Conservation (phyloP, 2,329 filamentous ascomycete genomes). For the Ceratocystis albifundus region DNA sequence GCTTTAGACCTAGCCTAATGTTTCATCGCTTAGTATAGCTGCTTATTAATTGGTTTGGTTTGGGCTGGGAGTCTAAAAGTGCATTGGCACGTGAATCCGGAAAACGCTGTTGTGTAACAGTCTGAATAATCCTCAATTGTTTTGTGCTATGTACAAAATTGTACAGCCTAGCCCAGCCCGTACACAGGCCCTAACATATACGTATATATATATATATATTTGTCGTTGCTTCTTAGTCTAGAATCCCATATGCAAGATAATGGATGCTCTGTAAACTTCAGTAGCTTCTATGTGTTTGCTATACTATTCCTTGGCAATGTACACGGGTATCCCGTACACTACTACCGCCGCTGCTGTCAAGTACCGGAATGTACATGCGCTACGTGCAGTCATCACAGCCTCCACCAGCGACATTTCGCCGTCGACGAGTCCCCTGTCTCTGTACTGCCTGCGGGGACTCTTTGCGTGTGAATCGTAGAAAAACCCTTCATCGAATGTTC, state of each 20-base stretch:
- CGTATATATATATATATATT: no score
- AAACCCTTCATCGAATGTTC: constrained; percentile 34
- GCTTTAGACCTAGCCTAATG: not conserved
- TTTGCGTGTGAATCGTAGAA: constrained; percentile 70
- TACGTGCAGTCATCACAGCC: constrained; percentile 63
- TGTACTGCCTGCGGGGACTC: constrained; percentile 60
- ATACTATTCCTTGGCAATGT: constrained; percentile 37
- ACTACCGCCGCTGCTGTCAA: constrained; percentile 88
- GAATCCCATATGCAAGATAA: not conserved
- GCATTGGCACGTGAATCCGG: not conserved
- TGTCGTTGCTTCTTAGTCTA: not conserved
- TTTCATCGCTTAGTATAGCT: not conserved
- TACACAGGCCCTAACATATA: not conserved
- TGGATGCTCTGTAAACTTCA: not conserved
- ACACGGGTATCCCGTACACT: constrained; percentile 90
- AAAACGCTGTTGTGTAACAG: not conserved
- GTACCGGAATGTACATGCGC: constrained; percentile 77
- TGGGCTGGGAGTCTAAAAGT: not conserved
- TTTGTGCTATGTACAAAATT: no score
- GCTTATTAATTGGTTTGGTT: not conserved
- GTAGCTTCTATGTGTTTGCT: no score
- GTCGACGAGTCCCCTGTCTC: constrained; percentile 28
- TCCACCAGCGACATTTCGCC: constrained; percentile 53
- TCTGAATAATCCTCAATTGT: no score
- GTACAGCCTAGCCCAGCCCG: no score